Evolutionary conservation across 31 red algal genomes (phyloP), one percentile per base, ranked within the genome.

Genomic region (Bonnemaisonia californica): DNA sequence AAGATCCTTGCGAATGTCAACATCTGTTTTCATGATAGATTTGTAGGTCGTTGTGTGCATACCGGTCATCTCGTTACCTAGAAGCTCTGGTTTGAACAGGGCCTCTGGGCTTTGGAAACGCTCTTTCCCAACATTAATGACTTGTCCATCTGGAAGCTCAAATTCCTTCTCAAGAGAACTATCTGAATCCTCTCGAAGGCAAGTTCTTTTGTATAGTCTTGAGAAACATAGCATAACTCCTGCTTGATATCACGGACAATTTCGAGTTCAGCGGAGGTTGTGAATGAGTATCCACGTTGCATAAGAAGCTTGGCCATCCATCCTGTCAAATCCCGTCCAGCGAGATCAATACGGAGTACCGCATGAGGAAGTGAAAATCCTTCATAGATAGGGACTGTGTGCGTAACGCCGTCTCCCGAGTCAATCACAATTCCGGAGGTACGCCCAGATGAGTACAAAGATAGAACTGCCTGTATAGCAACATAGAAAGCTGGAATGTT

Each of bases 1-100:
- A 57, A 99, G 77, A 70, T 99, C 98, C 87, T 99, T 99, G 72
- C 98, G 98, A 61, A 99, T 99, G 90, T 99, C 98, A 81, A 99
- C 92, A 69, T 99, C 98, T 47, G 89, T 93, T 81, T 97, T 99
- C 98, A 99, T 99, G 88, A 99, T 99, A 29, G 93, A 94, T 29
- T 90, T 80, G 84, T 85, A 99, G 7, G 94, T 77, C 23, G 94
- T 94, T 30, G 74, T 45, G 51, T 96, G 94, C 62, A 99, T 95
- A 62, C 98, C 98, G 28, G 65, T 80, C 84, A 91, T 92, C 85
- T 99, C 97, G 54, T 88, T 90, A 40, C 98, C 98, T 3, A 96
- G 51, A 29, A 99, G 37, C 11, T 96, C 91, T 1, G 98, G 98
- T 82, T 96, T 93, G 93, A 99, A 99, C 19, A 99, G 81, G 26